These are phyloP conservation scores for Delitschia confertaspora DNA, from an alignment of 495 filamentous ascomycete species.

Conservation along the genomic window DNA sequence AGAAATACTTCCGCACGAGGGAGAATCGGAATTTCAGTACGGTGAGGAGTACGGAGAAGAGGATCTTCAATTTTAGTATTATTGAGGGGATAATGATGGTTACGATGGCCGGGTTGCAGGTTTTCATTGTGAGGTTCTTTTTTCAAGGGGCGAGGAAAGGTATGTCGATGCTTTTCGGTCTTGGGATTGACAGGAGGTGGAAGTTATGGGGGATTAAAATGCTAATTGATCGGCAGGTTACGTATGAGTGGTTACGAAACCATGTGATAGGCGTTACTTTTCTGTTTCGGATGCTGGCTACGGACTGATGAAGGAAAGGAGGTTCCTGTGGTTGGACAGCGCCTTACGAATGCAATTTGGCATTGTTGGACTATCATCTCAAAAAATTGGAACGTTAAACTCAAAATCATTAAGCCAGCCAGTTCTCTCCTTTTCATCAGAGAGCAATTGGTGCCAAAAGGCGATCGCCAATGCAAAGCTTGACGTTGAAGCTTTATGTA, in stretches of 20 bases:
- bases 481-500: no score
- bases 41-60: constrained; percentile 84
- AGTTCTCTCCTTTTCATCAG: no score
- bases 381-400: no score
- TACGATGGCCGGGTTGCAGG: constrained; percentile 92
- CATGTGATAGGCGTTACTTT: no score
- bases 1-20: constrained; percentile 98
- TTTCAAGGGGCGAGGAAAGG: constrained; percentile 85
- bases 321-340: no score
- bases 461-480: no score
- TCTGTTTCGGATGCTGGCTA: no score
- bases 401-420: no score
- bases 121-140: constrained; percentile 97
- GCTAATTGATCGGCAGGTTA: constrained; percentile 2
- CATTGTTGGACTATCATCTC: no score
- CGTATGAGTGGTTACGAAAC: constrained; percentile 3
- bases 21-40: constrained; percentile 99
- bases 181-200: background rate
- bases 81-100: constrained; percentile 89
- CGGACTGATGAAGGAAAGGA: no score
- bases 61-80: constrained; percentile 96
- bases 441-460: no score
- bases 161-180: constrained; percentile 32
- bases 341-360: no score
- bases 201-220: background rate